phyloP scores from a whole-genome alignment of 2,329 filamentous ascomycete genomes.

The Colletotrichum paranaense region DNA sequence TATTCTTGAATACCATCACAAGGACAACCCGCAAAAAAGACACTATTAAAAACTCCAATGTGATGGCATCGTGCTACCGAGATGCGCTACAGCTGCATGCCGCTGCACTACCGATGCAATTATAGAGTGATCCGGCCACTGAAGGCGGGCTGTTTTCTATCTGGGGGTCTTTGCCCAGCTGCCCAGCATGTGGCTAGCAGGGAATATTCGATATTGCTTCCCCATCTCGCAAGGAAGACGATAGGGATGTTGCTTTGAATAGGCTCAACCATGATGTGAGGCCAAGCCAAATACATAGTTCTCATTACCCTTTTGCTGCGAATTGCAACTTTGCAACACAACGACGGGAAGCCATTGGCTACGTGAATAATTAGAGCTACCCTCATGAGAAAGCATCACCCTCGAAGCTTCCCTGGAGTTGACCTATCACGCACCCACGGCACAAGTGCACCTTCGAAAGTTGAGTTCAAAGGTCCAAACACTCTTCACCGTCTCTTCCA shows the following conservation, averaged over 20 bases:
- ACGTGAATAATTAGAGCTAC: neutral
- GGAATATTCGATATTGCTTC: neutral
- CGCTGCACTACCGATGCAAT: neutral
- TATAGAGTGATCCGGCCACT: neutral
- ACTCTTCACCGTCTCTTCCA: neutral
- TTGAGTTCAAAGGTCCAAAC: neutral
- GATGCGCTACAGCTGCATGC: neutral
- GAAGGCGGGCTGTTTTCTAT: neutral
- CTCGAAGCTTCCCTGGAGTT: neutral
- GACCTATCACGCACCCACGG: neutral
- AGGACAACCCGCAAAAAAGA: neutral
- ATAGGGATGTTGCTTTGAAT: neutral
- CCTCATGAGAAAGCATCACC: neutral
- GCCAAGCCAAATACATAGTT: neutral
- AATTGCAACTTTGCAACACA: neutral
- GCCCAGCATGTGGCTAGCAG: slow-evolving; percentile 15
- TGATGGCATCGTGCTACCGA: neutral
- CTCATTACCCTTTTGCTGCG: neutral
- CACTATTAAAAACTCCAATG: neutral
- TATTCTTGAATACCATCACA: neutral
- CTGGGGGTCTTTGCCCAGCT: neutral
- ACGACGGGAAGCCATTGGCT: neutral
- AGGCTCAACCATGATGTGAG: neutral
- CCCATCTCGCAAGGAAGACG: neutral
- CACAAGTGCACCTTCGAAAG: neutral